A percentile compares a stretch with the other conserved stretches of the same genome.
Conservation (phyloP, 2,329 filamentous ascomycete species). For the Leptodontidium sp. region DNA sequence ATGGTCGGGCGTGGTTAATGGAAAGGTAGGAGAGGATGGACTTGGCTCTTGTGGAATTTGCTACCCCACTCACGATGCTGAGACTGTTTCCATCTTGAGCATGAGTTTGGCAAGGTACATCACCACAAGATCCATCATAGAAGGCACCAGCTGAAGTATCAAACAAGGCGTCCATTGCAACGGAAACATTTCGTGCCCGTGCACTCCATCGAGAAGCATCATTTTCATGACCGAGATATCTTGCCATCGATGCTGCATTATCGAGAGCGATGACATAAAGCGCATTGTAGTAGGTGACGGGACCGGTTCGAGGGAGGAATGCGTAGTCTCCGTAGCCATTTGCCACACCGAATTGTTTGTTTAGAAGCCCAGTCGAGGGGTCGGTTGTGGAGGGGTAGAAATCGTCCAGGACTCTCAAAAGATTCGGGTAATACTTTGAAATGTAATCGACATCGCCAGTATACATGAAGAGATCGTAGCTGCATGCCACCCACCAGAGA, state of each 20-base stretch:
- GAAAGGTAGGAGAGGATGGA: slow-evolving; percentile 53
- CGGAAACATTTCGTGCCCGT: slow-evolving; percentile 49
- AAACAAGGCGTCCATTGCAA: slow-evolving; percentile 51
- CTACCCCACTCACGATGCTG: slow-evolving; percentile 51
- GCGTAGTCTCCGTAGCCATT: slow-evolving; percentile 59
- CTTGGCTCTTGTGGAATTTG: slow-evolving; percentile 44
- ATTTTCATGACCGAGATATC: slow-evolving; percentile 40
- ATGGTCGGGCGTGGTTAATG: slow-evolving; percentile 48
- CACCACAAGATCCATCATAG: slow-evolving; percentile 51
- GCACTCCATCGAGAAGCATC: slow-evolving; percentile 53
- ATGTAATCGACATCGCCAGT: slow-evolving; percentile 56
- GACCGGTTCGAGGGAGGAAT: slow-evolving; percentile 56
- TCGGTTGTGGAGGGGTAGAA: slow-evolving; percentile 57
- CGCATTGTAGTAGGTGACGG: slow-evolving; percentile 61
- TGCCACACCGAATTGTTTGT: slow-evolving; percentile 49
- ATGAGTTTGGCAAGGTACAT: slow-evolving; percentile 46
- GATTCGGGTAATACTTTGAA: slow-evolving; percentile 51
- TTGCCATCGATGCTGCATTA: slow-evolving; percentile 54
- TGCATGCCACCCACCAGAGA: slow-evolving; percentile 60
- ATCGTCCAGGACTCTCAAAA: slow-evolving; percentile 53
- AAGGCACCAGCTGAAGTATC: slow-evolving; percentile 55
- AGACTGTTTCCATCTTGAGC: slow-evolving; percentile 61
- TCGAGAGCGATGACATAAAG: slow-evolving; percentile 57
- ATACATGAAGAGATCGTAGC: slow-evolving; percentile 58
- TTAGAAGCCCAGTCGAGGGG: slow-evolving; percentile 50